These are phyloP conservation scores for Saccharum hybrid DNA, from an alignment of 202 grass and related monocot genomes.

Conservation along the genomic window DNA sequence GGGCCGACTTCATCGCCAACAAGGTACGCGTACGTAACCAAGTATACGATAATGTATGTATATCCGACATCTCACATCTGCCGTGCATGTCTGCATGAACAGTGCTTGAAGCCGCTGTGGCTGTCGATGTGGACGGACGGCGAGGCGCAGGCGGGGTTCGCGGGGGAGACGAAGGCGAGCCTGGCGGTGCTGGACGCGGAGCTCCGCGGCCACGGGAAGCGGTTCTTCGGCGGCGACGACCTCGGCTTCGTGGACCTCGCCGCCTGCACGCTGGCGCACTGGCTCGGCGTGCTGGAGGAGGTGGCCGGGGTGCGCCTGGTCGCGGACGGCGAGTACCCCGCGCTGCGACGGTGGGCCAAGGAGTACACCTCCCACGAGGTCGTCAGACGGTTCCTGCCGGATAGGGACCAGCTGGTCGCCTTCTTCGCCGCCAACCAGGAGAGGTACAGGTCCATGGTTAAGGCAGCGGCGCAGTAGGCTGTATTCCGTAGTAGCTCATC, in stretches of 20 bases:
- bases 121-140: slow-evolving; percentile 41
- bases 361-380: slow-evolving; percentile 28
- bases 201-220: slow-evolving; percentile 28
- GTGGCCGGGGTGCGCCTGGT: slow-evolving; percentile 42
- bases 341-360: slow-evolving; percentile 40
- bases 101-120: slow-evolving; percentile 35
- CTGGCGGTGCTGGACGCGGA: slow-evolving; percentile 35
- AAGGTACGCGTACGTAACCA: not conserved
- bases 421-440: slow-evolving; percentile 40
- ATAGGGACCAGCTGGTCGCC: slow-evolving; percentile 36
- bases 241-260: slow-evolving; percentile 50
- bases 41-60: too few species aligned
- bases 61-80: too few species aligned
- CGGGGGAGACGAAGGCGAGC: slow-evolving; percentile 30
- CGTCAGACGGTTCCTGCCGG: slow-evolving; percentile 40
- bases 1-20: not conserved
- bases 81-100: too few species aligned
- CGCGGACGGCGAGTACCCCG: slow-evolving; percentile 31
- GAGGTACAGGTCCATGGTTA: not conserved
- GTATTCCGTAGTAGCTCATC: too few species aligned
- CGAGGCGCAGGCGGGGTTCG: slow-evolving; percentile 32
- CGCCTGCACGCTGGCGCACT: slow-evolving; percentile 40
- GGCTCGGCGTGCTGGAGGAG: slow-evolving; percentile 45
- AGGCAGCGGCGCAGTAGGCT: not conserved
- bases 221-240: slow-evolving; percentile 52